phyloP scores from a whole-genome alignment of 75 land plant genomes.

The Sequoiadendron giganteum region DNA sequence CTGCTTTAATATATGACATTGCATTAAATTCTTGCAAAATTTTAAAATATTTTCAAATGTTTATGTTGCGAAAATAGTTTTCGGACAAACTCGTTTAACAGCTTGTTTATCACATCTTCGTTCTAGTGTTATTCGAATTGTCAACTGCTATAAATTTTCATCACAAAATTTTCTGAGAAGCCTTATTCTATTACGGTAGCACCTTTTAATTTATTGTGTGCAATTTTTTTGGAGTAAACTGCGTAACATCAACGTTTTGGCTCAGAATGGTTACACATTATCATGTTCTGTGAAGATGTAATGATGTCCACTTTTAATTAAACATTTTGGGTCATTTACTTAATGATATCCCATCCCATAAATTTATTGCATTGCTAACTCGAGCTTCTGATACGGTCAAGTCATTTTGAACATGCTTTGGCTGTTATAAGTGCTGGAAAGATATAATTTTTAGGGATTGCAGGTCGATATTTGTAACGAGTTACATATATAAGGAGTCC shows the following conservation, averaged over 20 bases:
- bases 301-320: no score
- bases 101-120: background rate
- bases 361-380: background rate
- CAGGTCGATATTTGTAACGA: background rate
- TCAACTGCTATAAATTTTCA: background rate
- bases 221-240: no score
- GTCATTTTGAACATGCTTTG: background rate
- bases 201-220: no score
- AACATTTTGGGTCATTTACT: background rate
- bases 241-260: no score
- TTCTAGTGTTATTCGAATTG: background rate
- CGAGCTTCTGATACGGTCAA: background rate
- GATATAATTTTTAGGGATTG: background rate
- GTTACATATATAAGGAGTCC: background rate
- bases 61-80: background rate
- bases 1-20: background rate
- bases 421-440: no score
- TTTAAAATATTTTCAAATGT: background rate
- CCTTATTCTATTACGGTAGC: no score
- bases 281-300: no score
- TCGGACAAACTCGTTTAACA: no score
- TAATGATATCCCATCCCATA: background rate
- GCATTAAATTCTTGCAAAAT: background rate
- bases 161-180: background rate
- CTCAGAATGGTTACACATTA: no score